A percentile compares a stretch with the other conserved stretches of the same genome.
Evolutionary conservation across 768 basidiomycete genomes (phyloP).

Genomic region (Coprinopsis strossmayeri): DNA sequence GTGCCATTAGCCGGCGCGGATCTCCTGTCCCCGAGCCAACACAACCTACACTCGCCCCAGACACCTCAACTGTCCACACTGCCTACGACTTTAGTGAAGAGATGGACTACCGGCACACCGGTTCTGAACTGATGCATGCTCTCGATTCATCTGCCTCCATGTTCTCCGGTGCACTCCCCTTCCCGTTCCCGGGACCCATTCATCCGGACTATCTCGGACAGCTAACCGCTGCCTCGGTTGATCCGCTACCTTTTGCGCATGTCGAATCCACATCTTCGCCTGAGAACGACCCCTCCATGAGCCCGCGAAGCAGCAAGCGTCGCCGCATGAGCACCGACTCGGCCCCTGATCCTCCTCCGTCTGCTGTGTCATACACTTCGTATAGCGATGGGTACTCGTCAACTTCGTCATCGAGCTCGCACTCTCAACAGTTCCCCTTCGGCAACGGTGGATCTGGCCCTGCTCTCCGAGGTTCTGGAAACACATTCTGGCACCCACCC

Average conservation of each 20-base stretch:
- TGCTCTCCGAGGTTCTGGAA: constrained; percentile 50
- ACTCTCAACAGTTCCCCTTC: constrained; percentile 64
- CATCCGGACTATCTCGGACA: constrained; percentile 66
- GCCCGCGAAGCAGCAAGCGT: constrained; percentile 54
- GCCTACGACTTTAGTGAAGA: constrained; percentile 45
- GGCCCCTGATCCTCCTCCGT: constrained; percentile 48
- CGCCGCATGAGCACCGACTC: constrained; percentile 64
- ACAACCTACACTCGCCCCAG: constrained; percentile 58
- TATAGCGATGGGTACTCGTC: constrained; percentile 61
- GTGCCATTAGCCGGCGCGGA: constrained; percentile 57
- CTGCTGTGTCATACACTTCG: constrained; percentile 61
- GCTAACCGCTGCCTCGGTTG: constrained; percentile 34
- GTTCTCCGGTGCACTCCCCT: constrained; percentile 30
- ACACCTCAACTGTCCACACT: constrained; percentile 53
- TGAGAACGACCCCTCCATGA: constrained; percentile 36
- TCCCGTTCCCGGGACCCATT: constrained; percentile 66
- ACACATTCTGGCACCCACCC: constrained; percentile 76
- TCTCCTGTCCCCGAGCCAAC: constrained; percentile 59
- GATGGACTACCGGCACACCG: constrained; percentile 28
- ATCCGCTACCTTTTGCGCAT: constrained; percentile 45
- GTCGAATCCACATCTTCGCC: constrained; percentile 11
- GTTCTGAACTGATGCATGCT: constrained; percentile 48
- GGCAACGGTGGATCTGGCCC: constrained; percentile 33
- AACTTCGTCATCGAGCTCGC: constrained; percentile 46
- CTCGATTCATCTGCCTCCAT: constrained; percentile 27